Base-by-base conservation (phyloP, 768 basidiomycete genomes). In the Boletus sp. region DNA sequence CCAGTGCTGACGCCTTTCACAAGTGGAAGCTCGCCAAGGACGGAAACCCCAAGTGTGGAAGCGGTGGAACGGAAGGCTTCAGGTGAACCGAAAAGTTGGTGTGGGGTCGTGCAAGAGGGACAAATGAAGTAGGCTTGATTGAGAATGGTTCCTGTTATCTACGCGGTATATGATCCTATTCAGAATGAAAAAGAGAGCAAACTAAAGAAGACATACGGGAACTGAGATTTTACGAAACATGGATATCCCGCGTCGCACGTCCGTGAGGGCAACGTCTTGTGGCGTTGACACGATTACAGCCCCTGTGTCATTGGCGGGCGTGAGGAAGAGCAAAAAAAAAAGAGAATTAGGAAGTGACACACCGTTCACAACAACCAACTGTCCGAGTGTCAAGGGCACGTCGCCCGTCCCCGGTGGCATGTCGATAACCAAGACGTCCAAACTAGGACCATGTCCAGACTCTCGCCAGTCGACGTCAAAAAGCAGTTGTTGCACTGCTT, bases 381-480 rank as follows among this genome's bases (percentile, higher is more conserved):
- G 94, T 1, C 90, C 94, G 0, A 99, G 76, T 7, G 92, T 94
- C 47, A 99, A 79, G 8, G 92, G 92, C 0, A 99, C 94, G 68
- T 99, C 96, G 0, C 96, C 96, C 0, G 96, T 99, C 0, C 96
- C 96, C 0, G 96, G 96, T 3, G 96, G 96, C 87, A 97, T 93
- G 69, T 99, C 96, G 28, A 98, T 76, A 7, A 98, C 90, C 15
- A 99, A 79, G 0, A 94, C 78, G 64, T 99, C 96, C 32, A 98
- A 73, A 4, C 83, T 83, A 0, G 71, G 75, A 15, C 75, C 68
- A 44, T 56, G 37, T 45, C 48, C 65, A 6, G 57, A 62, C 20
- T 70, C 71, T 36, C 80, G 70, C 95, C 96, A 98, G 70, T 98
- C 95, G 6, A 97, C 93, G 62, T 98, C 94, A 65, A 99, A 98